Base-by-base conservation (phyloP, 1,139 yeast species). In the Suhomyces atakaporum region DNA sequence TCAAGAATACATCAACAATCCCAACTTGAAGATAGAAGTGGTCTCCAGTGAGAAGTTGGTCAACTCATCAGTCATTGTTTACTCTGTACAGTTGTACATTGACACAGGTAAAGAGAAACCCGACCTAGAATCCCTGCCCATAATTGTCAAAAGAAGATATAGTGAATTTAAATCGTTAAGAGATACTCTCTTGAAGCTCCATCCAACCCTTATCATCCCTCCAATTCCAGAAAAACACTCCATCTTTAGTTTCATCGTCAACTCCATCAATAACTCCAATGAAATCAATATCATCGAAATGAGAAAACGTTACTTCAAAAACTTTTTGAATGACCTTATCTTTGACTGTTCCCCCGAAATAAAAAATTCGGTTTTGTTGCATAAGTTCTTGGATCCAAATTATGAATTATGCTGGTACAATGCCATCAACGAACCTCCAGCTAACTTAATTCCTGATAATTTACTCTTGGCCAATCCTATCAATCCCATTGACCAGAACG, bases 211-310 rank as follows among this genome's bases (percentile, higher is more conserved):
- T 25, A 63, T 77, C 11, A 61, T 77, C 8, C 81, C 83, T 2
- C 80, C 81, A 2, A 71, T 77, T 11, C 83, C 83, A 0, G 81
- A 75, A 45, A 77, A 77, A 45, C 83, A 77, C 47, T 69, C 81
- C 1, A 46, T 77, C 6, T 53, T 71, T 36, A 61, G 69, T 28
- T 69, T 66, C 42, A 54, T 72, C 33, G 52, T 70, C 38, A 69
- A 67, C 38, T 62, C 75, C 22, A 52, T 71, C 36, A 66, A 69
- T 42, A 63, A 53, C 39, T 48, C 65, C 32, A 62, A 64, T 34
- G 77, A 71, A 40, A 40, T 61, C 13, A 54, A 56, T 37, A 61
- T 71, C 28, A 62, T 71, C 15, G 75, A 71, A 40, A 66, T 66
- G 54, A 58, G 77, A 38, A 67, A 62, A 35, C 49, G 76, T 29